Conservation (phyloP, 2,329 filamentous ascomycete genomes). For the Fusarium sp. region DNA sequence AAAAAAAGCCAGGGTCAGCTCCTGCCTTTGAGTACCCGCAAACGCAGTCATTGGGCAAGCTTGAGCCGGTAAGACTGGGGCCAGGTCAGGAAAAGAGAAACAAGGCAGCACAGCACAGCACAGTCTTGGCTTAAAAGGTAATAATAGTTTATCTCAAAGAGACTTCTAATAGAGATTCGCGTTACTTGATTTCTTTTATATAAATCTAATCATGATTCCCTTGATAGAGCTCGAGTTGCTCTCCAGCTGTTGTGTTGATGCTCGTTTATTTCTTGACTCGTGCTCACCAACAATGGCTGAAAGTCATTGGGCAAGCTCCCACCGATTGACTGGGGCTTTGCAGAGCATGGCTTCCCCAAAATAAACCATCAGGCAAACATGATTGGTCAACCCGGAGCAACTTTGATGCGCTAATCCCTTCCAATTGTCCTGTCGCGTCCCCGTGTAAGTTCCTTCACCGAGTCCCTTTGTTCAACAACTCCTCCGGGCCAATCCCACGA, state of each 20-base stretch:
- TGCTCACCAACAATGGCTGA: not conserved
- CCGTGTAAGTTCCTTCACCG: constrained; percentile 35
- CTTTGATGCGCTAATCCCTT: constrained; percentile 21
- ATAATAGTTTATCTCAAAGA: too few relatives aligned
- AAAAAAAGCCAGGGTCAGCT: constrained; percentile 31
- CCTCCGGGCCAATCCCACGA: constrained; percentile 22
- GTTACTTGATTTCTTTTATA: not conserved
- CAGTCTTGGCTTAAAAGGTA: too few relatives aligned
- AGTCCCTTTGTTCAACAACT: constrained; percentile 31
- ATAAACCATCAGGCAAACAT: not conserved
- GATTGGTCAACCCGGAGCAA: constrained; percentile 29
- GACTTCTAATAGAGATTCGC: not conserved
- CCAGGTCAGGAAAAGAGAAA: not conserved
- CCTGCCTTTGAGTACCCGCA: constrained; percentile 5
- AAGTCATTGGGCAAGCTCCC: not conserved
- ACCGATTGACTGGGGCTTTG: not conserved
- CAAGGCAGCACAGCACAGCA: too few relatives aligned
- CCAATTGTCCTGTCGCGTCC: not conserved
- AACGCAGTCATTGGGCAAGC: constrained; percentile 6
- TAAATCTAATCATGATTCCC: not conserved
- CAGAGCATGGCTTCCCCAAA: not conserved
- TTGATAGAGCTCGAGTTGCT: not conserved
- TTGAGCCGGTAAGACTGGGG: not conserved
- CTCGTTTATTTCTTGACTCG: not conserved
- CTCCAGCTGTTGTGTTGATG: not conserved